These are phyloP conservation scores for Metarhizium album DNA, from an alignment of 2,329 filamentous ascomycete species.

Conservation along the genomic window DNA sequence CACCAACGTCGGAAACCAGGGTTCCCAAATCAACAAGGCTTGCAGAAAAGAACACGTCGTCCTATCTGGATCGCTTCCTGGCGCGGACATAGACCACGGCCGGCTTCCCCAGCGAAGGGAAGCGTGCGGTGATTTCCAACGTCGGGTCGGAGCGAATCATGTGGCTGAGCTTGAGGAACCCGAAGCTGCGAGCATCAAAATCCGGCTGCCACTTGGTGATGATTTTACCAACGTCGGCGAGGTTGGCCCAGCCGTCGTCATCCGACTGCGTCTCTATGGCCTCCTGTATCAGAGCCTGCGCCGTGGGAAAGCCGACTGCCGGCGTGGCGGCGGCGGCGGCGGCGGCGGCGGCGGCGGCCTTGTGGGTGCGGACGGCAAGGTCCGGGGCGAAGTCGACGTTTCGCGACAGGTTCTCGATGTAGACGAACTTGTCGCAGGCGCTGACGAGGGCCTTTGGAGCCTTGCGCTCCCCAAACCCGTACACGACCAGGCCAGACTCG, in stretches of 20 bases:
- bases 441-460: constrained; percentile 21
- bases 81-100: neutral
- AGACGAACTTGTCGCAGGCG: constrained; percentile 24
- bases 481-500: constrained; percentile 20
- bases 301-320: neutral
- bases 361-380: neutral
- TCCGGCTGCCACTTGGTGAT: constrained; percentile 18
- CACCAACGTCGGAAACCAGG: no score
- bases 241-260: constrained; percentile 18
- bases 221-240: constrained; percentile 16
- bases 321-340: neutral
- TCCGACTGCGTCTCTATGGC: constrained; percentile 13
- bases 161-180: constrained; percentile 14
- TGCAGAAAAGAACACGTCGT: no score
- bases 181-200: constrained; percentile 20
- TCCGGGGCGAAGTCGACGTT: neutral
- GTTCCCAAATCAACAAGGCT: no score
- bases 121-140: constrained; percentile 4
- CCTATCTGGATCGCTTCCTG: neutral
- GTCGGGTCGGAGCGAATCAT: constrained; percentile 2
- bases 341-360: neutral
- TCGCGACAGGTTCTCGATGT: constrained; percentile 13
- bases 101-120: constrained; percentile 3
- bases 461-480: constrained; percentile 23
- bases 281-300: constrained; percentile 4